Evolutionary conservation across 768 basidiomycete genomes (phyloP), one percentile per base, ranked within the genome.

Genomic region (Chiua virens): DNA sequence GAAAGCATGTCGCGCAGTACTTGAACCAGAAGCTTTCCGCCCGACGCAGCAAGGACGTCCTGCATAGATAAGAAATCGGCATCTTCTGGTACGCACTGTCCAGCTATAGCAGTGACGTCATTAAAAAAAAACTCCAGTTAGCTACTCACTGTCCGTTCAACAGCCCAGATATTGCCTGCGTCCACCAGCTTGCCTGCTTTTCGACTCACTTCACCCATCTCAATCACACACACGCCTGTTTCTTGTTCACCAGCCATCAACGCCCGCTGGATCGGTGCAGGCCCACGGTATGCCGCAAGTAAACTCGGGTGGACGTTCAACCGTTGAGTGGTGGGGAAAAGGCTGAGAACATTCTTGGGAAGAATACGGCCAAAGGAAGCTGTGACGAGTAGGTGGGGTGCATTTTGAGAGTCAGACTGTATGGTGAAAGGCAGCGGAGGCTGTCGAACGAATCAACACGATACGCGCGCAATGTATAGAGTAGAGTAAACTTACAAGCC

Each of bases 321-420:
- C 21, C 87, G 74, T 41, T 81, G 79, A 0, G 67, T 60, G 0
- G 74, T 73, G 1, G 71, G 76, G 61, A 96, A 96, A 36, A 77
- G 73, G 14, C 73, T 63, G 15, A 97, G 79, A 46, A 89, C 72
- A 3, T 74, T 61, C 5, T 73, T 64, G 0, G 90, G 79, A 13
- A 98, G 78, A 57, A 95, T 92, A 41, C 88, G 86, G 1, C 94
- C 94, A 56, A 96, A 96, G 1, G 94, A 96, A 7, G 94, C 91
- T 1, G 93, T 93, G 7, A 98, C 62, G 9, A 97, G 75, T 27
- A 95, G 62, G 53, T 88, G 80, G 13, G 75, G 68, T 4, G 49
- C 60, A 34, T 72, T 69, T 17, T 67, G 67, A 17, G 59, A 42
- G 49, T 49, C 35, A 20, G 35, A 14, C 27, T 22, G 36, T 4